phyloP scores from a whole-genome alignment of 202 grass and related monocot species.

The Zoysia matrella region DNA sequence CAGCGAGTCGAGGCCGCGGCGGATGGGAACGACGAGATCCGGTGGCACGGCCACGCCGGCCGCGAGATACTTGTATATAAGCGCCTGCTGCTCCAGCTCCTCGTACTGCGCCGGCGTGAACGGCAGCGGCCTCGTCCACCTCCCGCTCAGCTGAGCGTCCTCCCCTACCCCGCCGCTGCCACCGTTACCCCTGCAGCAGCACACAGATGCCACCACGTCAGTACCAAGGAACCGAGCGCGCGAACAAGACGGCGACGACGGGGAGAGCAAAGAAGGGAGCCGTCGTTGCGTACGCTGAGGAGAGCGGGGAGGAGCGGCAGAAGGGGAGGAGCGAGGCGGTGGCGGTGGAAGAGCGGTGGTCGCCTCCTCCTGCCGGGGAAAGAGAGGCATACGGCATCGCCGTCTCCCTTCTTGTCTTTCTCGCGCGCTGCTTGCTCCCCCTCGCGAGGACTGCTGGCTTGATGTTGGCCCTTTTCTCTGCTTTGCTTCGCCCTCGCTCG shows the following conservation, averaged over 20 bases:
- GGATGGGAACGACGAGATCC: slow-evolving; percentile 58
- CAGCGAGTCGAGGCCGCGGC: too few species aligned
- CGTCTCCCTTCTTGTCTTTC: slow-evolving; percentile 43
- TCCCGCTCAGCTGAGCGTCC: slow-evolving; percentile 18
- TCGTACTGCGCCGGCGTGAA: slow-evolving; percentile 91
- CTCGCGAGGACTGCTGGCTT: too few species aligned
- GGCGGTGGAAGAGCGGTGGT: slow-evolving; percentile 46
- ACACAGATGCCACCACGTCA: not conserved
- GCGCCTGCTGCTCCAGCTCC: slow-evolving; percentile 97
- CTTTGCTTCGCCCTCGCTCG: slow-evolving; percentile 40
- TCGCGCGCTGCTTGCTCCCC: slow-evolving; percentile 17
- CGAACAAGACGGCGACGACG: too few species aligned
- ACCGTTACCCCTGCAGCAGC: slow-evolving; percentile 11
- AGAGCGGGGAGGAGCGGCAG: slow-evolving; percentile 45
- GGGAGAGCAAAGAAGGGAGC: not conserved
- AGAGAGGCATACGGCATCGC: not conserved
- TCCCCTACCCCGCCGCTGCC: not conserved
- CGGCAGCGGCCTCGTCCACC: slow-evolving; percentile 52
- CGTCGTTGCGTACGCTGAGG: slow-evolving; percentile 31
- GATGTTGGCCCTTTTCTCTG: not conserved
- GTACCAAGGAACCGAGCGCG: not conserved
- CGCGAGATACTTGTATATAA: slow-evolving; percentile 91
- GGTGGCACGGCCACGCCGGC: slow-evolving; percentile 89
- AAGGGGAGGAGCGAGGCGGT: slow-evolving; percentile 46
- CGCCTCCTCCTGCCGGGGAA: slow-evolving; percentile 27